A percentile compares a stretch with the other conserved stretches of the same genome.
Conservation (phyloP, 176 grass and related monocot genomes). For the Triticum timopheevii region DNA sequence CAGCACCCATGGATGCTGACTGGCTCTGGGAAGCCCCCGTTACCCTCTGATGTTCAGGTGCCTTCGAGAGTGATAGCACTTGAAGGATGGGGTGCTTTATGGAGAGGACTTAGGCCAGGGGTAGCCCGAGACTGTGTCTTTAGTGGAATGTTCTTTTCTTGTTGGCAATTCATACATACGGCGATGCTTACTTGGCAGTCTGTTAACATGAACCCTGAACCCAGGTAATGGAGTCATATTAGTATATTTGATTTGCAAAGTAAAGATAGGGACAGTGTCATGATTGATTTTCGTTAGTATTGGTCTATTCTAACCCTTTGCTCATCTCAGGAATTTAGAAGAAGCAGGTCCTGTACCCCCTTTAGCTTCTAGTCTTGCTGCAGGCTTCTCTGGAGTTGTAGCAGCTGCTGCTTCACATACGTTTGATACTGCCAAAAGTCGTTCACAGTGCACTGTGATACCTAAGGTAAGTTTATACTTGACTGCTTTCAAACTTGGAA, state of each 20-base stretch:
- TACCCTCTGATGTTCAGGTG: slow-evolving; percentile 76
- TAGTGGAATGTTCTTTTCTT: slow-evolving; percentile 89
- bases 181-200: slow-evolving; percentile 81
- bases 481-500: background rate
- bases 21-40: slow-evolving; percentile 74
- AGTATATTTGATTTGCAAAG: slow-evolving; percentile 15
- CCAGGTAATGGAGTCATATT: slow-evolving; percentile 46
- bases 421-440: slow-evolving; percentile 93
- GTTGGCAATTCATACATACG: slow-evolving; percentile 86
- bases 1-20: slow-evolving; percentile 92
- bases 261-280: background rate
- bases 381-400: slow-evolving; percentile 69
- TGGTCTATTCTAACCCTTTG: background rate
- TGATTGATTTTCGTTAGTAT: slow-evolving; percentile 16
- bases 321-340: slow-evolving; percentile 64
- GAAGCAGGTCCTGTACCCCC: slow-evolving; percentile 66
- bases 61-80: slow-evolving; percentile 67
- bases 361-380: slow-evolving; percentile 74
- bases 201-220: slow-evolving; percentile 73
- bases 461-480: slow-evolving; percentile 65
- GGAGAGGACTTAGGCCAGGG: slow-evolving; percentile 82
- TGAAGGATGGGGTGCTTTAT: slow-evolving; percentile 90
- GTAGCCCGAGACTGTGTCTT: slow-evolving; percentile 80
- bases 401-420: slow-evolving; percentile 86
- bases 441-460: slow-evolving; percentile 71